phyloP scores from a whole-genome alignment of 129 eudicot genomes.

The Tagetes erecta region DNA sequence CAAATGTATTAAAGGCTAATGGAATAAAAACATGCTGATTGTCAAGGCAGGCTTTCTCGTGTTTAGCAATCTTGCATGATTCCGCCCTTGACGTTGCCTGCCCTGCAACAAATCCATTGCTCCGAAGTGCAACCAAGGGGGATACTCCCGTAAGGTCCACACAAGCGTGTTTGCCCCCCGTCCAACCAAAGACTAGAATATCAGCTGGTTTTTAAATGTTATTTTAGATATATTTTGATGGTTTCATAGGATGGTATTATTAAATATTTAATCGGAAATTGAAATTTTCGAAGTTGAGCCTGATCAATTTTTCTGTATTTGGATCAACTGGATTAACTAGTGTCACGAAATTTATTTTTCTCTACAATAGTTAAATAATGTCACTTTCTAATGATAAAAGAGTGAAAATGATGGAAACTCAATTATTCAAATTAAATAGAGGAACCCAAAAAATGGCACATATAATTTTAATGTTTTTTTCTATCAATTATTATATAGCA shows the following conservation, averaged over 20 bases:
- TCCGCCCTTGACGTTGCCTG: too few relatives aligned
- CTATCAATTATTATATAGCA: conserved; percentile 11
- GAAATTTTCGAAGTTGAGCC: background rate
- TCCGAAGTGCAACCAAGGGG: too few relatives aligned
- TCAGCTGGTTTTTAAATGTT: background rate
- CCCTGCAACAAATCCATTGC: too few relatives aligned
- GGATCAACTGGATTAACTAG: background rate
- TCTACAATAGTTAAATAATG: background rate
- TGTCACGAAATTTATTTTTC: background rate
- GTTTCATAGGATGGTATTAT: background rate
- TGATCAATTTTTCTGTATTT: background rate
- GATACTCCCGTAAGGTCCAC: too few relatives aligned
- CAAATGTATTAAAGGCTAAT: too few relatives aligned
- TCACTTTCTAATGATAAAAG: background rate
- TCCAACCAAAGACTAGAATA: too few relatives aligned
- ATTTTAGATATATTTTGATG: too few relatives aligned
- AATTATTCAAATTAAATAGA: conserved; percentile 15
- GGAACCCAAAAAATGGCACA: conserved; percentile 26
- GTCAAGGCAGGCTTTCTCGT: too few relatives aligned
- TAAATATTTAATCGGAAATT: background rate
- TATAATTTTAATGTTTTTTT: conserved; percentile 6
- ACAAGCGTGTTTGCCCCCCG: too few relatives aligned
- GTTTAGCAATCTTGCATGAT: too few relatives aligned
- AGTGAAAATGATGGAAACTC: conserved; percentile 14
- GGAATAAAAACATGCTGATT: too few relatives aligned